Evolutionary conservation across 148 eudicot genomes (phyloP).

Genomic region (Rhododendron ferrugineum): DNA sequence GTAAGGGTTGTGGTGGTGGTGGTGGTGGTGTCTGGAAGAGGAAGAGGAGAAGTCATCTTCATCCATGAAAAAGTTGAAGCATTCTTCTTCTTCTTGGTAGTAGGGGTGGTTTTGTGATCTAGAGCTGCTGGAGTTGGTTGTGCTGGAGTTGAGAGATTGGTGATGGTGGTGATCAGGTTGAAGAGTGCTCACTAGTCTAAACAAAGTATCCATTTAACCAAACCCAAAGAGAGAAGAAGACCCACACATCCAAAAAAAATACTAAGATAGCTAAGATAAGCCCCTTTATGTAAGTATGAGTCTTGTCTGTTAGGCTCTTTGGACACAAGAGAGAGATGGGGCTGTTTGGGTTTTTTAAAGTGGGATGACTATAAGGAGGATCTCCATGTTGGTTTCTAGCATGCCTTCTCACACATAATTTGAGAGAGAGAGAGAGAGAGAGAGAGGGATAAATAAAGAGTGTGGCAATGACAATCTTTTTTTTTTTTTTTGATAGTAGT

Average conservation of each 20-base stretch:
- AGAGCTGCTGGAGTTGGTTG: conserved; percentile 32
- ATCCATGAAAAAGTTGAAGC: conserved; percentile 95
- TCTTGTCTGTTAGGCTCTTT: conserved; percentile 11
- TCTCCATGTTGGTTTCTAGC: conserved; percentile 40
- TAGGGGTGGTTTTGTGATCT: conserved; percentile 29
- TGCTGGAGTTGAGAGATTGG: conserved; percentile 53
- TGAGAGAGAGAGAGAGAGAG: conserved; percentile 6
- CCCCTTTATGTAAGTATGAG: conserved; percentile 8
- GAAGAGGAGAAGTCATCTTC: conserved; percentile 78
- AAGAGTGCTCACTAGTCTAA: conserved; percentile 52
- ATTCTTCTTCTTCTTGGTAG: conserved; percentile 48
- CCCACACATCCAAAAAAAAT: conserved; percentile 28
- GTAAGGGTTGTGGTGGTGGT: conserved; percentile 18
- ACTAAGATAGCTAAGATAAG: conserved; percentile 23
- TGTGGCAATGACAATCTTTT: background rate
- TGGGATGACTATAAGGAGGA: conserved; percentile 23
- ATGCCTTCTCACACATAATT: conserved; percentile 18
- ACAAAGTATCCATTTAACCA: conserved; percentile 86
- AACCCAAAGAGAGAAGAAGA: background rate
- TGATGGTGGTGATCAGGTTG: conserved; percentile 28
- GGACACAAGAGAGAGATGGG: conserved; percentile 5
- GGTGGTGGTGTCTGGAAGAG: conserved; percentile 42
- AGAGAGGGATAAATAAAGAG: background rate
- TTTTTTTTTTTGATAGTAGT: too few relatives aligned
- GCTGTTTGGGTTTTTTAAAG: conserved; percentile 24